Evolutionary conservation across 306 rosid species (phyloP), one percentile per base, ranked within the genome.

Genomic region (Pachyrhizus erosus): DNA sequence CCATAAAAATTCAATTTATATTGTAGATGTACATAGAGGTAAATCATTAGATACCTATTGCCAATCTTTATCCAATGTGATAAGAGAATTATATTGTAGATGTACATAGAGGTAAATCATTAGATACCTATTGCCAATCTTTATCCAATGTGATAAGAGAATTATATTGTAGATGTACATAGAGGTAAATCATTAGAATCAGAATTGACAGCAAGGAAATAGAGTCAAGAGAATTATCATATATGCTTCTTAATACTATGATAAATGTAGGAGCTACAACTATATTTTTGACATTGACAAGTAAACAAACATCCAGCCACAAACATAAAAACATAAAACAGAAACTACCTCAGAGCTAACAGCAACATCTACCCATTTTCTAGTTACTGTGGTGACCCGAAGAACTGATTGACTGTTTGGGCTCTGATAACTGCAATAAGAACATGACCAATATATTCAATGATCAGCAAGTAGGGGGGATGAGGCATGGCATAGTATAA

Each of bases 321-420:
- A 80, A 57, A n/a, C 26, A 73, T 31, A 7, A 78, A 62, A 79
- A 9, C 18, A 69, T 46, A 64, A 70, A 77, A 87, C 20, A 31
- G 20, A 86, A 81, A 73, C 31, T 78, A 94, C 98, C 98, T 94
- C 97, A 14, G 95, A 83, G 91, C 88, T 87, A 77, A 88, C 80
- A 46, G 94, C 80, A 70, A 87, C 90, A 72, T 94, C 98, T 18
- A 88, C 86, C 98, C 98, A 94, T 76, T 87, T 82, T 88, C 95
- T 92, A 75, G 95, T 92, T 65, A 94, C 83, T 54, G 97, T 92
- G 20, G 97, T 92, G 77, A 94, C 97, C 46, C 92, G 92, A 82
- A 91, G 94, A 88, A 94, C 84, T 79, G 85, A 88, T 83, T 91
- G 94, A 76, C 97, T 96, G 33, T 94, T 91, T 3, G 95, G 86